Conservation (phyloP, 139 green algal genomes). For the Astrephomene gubernaculifera region DNA sequence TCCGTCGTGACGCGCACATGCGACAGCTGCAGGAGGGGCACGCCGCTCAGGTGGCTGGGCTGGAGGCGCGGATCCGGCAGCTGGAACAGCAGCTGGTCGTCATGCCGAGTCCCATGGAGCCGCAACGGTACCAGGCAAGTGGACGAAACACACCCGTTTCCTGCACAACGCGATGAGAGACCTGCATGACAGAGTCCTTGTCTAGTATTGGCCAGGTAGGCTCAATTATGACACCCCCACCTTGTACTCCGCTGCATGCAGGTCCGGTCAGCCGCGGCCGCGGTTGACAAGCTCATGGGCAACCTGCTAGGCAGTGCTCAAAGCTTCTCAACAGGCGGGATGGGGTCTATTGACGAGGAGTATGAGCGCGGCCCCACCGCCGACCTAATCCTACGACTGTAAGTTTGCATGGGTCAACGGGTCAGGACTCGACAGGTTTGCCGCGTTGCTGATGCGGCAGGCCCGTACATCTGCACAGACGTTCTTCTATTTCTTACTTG, state of each 20-base stretch:
- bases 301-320: neutral
- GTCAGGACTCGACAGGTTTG: too few relatives aligned
- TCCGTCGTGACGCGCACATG: neutral
- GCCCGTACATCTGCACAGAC: too few relatives aligned
- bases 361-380: slow-evolving; percentile 2
- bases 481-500: too few relatives aligned
- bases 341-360: neutral
- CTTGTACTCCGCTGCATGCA: too few relatives aligned
- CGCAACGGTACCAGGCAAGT: neutral
- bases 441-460: too few relatives aligned
- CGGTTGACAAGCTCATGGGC: slow-evolving; percentile 32
- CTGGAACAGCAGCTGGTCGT: slow-evolving; percentile 3
- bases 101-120: neutral
- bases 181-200: too few relatives aligned
- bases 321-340: neutral
- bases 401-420: neutral
- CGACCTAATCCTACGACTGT: slow-evolving; percentile 23
- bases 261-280: neutral
- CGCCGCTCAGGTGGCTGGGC: neutral
- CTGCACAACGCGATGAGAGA: too few relatives aligned
- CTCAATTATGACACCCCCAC: too few relatives aligned
- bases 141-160: too few relatives aligned
- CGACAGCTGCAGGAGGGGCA: slow-evolving; percentile 5
- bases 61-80: neutral
- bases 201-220: too few relatives aligned